Base-by-base conservation (phyloP, 1,284 basidiomycete genomes). In the Irpex lacteus region DNA sequence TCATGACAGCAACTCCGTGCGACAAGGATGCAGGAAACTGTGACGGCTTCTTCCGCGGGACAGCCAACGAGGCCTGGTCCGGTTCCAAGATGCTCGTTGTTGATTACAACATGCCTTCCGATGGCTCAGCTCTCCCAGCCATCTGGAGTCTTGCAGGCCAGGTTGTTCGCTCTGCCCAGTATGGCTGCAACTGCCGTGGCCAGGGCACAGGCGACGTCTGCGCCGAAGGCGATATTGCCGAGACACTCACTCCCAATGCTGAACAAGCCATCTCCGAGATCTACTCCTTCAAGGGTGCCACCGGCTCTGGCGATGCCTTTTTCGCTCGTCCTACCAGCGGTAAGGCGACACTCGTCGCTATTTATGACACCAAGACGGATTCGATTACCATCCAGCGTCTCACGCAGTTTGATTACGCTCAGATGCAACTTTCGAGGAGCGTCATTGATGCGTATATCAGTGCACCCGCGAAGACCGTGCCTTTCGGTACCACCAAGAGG, bases 111-210 rank as follows among this genome's bases (percentile, higher is more conserved):
- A 70, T 70, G 69, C 69, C 69, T 52, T 55, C 60, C 37, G 63
- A 64, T 56, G 32, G 61, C 15, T 40, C 37, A 32, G 65, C 69
- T 58, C 66, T 70, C 9, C 72, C 74, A 66, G 73, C 73, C 47
- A 70, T 74, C 68, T 75, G 74, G 74, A 67, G 67, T 7, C 69
- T 75, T 21, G 73, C 74, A 68, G 72, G 66, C 44, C 74, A 75
- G 61, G 65, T 75, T 60, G 73, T 73, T 40, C 72, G 73, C 66
- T 53, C 71, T 8, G 74, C 74, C 38, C 70, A 75, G 64, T 75
- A 75, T 68, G 74, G 74, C 61, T 75, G 74, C 71, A 75, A 75
- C 70, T 75, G 74, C 72, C 74, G 74, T 49, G 71, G 71, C 47
- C 62, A 65, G 62, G 69, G 70, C 50, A 66, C 66, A 49, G 49